Evolutionary conservation across 352 stramenopile species (phyloP), one percentile per base, ranked within the genome.

Genomic region (Halophytophthora batemanensis): DNA sequence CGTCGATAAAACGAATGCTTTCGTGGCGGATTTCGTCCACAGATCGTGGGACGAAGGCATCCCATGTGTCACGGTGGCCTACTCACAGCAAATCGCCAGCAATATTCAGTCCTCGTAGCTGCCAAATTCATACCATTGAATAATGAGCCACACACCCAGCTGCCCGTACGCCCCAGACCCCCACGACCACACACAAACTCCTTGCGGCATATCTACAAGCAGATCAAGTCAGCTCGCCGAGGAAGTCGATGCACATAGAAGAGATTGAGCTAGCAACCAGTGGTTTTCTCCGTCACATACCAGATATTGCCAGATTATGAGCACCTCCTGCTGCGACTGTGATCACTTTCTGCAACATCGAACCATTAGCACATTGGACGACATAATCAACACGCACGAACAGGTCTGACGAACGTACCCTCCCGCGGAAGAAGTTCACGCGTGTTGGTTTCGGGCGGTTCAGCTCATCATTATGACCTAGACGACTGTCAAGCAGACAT

Each of bases 11-110:
- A 0, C 48, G 59, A 38, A 93, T 81, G 14, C 29, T 61, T 55
- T 90, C 76, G 18, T 60, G 52, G 11, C 68, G 70, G 38, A 93
- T 82, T 35, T 90, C 78, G 45, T 87, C 70, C 11, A 93, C 61
- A n/a, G 74, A 78, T 17, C 66, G 63, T 11, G 82, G 82, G n/a
- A 85, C 29, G 21, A 71, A 54, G 1, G 49, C 41, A 49, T 89
- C 76, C 82, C 82, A 93, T 0, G 73, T 89, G 34, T 90, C 77
- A 21, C 71, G 77, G 44, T 93, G 82, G 2, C 82, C 79, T 86
- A 45, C 5, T 2, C n/a, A 55, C 23, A 36, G 3, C 29, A 36
- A 34, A 8, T 8, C 25, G 14, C 12, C 13, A 7, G 23, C n/a
- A 47, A 8, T 17, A 39, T 2, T 39, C 12, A 28, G 22, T 49